A percentile compares a stretch with the other conserved stretches of the same genome.
phyloP scores from a whole-genome alignment of 2,329 filamentous ascomycete species.

The Teratosphaeriaceae sp. region DNA sequence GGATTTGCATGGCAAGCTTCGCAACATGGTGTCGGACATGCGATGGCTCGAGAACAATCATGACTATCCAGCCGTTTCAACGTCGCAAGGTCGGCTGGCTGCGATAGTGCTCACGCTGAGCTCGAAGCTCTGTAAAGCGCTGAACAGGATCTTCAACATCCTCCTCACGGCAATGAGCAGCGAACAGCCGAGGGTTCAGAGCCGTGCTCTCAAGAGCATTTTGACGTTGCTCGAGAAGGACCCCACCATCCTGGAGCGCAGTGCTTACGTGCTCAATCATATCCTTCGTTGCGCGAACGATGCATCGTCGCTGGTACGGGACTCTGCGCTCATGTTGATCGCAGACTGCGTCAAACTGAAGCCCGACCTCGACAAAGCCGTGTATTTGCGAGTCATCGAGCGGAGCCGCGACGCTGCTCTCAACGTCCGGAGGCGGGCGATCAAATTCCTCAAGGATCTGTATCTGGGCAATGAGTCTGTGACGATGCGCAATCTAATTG shows the following conservation, averaged over 20 bases:
- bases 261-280: conserved; percentile 65
- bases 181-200: conserved; percentile 86
- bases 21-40: conserved; percentile 65
- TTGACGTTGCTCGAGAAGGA: conserved; percentile 89
- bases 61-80: conserved; percentile 58
- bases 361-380: conserved; percentile 66
- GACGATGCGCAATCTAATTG: conserved; percentile 67
- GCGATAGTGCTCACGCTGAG: conserved; percentile 73
- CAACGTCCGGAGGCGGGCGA: conserved; percentile 90
- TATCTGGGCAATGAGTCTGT: conserved; percentile 73
- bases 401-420: too few species aligned
- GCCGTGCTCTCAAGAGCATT: conserved; percentile 85
- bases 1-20: conserved; percentile 49
- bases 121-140: conserved; percentile 78
- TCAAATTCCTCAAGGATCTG: conserved; percentile 86
- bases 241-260: conserved; percentile 76
- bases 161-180: conserved; percentile 79
- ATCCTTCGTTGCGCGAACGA: conserved; percentile 76
- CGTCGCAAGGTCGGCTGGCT: conserved; percentile 67
- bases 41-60: conserved; percentile 61
- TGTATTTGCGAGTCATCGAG: conserved; percentile 77
- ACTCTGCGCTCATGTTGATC: conserved; percentile 80
- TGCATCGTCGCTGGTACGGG: conserved; percentile 80
- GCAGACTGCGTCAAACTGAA: conserved; percentile 80
- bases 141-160: conserved; percentile 71